These are phyloP conservation scores for Trichoderma gracile DNA, from an alignment of 2,329 filamentous ascomycete species.

Conservation along the genomic window DNA sequence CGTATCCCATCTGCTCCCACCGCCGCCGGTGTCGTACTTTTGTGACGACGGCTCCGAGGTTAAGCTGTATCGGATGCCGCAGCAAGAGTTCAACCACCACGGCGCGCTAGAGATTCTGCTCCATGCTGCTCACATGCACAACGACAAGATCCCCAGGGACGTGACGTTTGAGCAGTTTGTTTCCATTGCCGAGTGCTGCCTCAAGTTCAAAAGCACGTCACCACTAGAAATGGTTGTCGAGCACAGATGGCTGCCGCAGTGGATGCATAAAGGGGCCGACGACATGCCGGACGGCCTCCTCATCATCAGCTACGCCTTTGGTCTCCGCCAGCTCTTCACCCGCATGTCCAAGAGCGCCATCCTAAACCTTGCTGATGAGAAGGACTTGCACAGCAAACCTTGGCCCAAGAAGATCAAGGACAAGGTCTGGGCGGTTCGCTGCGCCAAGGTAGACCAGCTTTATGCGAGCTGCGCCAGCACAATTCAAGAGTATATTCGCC, in stretches of 20 bases:
- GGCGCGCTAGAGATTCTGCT: conserved; percentile 49
- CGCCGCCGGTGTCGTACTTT: conserved; percentile 39
- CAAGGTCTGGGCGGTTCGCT: conserved; percentile 50
- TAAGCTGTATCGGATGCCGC: conserved; percentile 55
- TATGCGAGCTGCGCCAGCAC: conserved; percentile 47
- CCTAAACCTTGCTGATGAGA: conserved; percentile 47
- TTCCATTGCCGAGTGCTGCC: conserved; percentile 52
- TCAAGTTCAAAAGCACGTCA: conserved; percentile 53
- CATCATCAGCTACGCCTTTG: conserved; percentile 56
- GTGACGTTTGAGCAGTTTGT: conserved; percentile 53
- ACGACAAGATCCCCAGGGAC: conserved; percentile 47
- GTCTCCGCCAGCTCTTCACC: conserved; percentile 50
- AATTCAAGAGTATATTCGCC: conserved; percentile 49
- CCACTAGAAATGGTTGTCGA: conserved; percentile 54
- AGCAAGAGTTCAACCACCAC: conserved; percentile 48
- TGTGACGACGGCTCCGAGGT: conserved; percentile 48
- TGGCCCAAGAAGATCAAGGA: conserved; percentile 52
- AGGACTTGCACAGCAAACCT: conserved; percentile 44
- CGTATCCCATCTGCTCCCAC: conserved; percentile 40
- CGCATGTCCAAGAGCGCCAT: conserved; percentile 53
- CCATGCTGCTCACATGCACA: conserved; percentile 54
- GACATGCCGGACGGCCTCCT: conserved; percentile 52
- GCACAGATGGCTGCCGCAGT: conserved; percentile 53
- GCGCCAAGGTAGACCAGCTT: conserved; percentile 53
- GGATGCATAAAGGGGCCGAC: conserved; percentile 51